Evolutionary conservation across 2,329 filamentous ascomycete species (phyloP).

Genomic region (Colletotrichum simmondsii): DNA sequence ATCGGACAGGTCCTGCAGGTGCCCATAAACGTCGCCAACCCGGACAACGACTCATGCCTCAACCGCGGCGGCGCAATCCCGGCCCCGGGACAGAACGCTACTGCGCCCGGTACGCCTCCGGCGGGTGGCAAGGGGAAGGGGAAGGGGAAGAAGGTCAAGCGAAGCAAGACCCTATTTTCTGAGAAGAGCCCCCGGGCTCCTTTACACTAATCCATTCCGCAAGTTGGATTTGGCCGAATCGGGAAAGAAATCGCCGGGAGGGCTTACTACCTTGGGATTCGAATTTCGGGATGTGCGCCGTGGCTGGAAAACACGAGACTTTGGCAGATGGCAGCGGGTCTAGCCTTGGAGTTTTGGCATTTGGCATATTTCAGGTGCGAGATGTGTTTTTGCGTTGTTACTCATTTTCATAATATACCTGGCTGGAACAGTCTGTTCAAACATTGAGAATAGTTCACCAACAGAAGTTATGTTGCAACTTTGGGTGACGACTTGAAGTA

Average conservation of each 20-base stretch:
- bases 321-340: slow-evolving; percentile 13
- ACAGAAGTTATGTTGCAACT: not conserved
- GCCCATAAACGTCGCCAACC: slow-evolving; percentile 18
- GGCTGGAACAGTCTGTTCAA: slow-evolving; percentile 25
- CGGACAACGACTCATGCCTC: slow-evolving; percentile 25
- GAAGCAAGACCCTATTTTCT: not conserved
- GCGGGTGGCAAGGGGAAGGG: slow-evolving; percentile 6
- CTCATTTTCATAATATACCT: slow-evolving; percentile 10
- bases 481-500: not conserved
- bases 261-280: no score
- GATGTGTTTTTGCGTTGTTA: not conserved
- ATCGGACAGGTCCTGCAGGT: slow-evolving; percentile 8
- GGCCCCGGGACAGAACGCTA: not conserved
- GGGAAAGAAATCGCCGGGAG: no score
- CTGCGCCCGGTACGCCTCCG: not conserved
- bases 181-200: not conserved
- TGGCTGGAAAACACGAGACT: slow-evolving; percentile 22
- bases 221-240: not conserved
- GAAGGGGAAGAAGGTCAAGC: not conserved
- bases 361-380: not conserved
- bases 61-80: slow-evolving; percentile 20
- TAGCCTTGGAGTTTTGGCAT: not conserved
- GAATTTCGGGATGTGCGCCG: not conserved
- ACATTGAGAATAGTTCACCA: not conserved
- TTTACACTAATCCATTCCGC: not conserved